Percentiles rank a stretch among this genome's conserved stretches.
These are phyloP conservation scores for Chlorella sorokiniana DNA, from an alignment of 139 green algal species.

Conservation along the genomic window DNA sequence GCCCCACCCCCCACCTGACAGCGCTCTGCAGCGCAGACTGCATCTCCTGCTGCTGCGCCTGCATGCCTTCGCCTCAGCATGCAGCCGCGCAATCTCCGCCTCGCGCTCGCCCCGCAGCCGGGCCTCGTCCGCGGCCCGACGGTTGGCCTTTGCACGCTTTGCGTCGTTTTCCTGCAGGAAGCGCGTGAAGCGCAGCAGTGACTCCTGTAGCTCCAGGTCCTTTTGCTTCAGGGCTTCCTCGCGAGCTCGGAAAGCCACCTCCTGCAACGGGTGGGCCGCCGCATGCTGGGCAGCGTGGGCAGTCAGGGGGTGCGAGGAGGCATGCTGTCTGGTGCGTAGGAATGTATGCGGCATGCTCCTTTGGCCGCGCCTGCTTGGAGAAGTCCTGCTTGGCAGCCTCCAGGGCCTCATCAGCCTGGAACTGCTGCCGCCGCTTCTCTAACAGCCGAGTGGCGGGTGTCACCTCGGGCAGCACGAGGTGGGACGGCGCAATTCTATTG, in stretches of 20 bases:
- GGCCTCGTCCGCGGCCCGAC: constrained; percentile 84
- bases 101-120: constrained; percentile 76
- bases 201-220: constrained; percentile 92
- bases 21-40: constrained; percentile 73
- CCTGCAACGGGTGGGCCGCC: constrained; percentile 45
- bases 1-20: constrained; percentile 55
- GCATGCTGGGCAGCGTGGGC: background rate
- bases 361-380: background rate
- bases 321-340: background rate
- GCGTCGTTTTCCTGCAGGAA: constrained; percentile 93
- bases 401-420: constrained; percentile 91
- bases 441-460: constrained; percentile 87
- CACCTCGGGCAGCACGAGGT: constrained; percentile 84
- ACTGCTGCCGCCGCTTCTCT: constrained; percentile 93
- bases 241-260: constrained; percentile 82
- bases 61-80: constrained; percentile 73
- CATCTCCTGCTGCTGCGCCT: constrained; percentile 69
- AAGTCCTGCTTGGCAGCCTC: constrained; percentile 53
- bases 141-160: constrained; percentile 83
- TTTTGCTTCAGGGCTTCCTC: constrained; percentile 89
- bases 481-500: constrained; percentile 37
- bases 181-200: constrained; percentile 90
- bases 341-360: background rate
- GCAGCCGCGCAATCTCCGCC: constrained; percentile 79
- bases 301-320: background rate